A percentile compares a stretch with the other conserved stretches of the same genome.
Conservation (phyloP, 305 asterid genomes). For the Fraxinus paxiana region DNA sequence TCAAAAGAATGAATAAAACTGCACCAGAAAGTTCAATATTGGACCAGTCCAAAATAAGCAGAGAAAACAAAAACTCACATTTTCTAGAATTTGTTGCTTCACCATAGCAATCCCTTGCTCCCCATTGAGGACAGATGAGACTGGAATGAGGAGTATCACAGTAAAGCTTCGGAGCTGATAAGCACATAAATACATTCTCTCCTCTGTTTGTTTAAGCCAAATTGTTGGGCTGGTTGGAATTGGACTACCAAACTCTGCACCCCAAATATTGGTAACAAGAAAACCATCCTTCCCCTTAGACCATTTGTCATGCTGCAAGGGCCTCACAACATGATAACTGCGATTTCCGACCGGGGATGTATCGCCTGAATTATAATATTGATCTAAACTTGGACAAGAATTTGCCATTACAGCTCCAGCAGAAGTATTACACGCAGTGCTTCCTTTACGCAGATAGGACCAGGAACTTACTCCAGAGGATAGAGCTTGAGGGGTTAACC, state of each 20-base stretch:
- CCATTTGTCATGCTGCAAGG: conserved; percentile 81
- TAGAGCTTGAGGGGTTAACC: conserved; percentile 79
- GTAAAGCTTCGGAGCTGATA: conserved; percentile 83
- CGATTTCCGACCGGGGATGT: conserved; percentile 48
- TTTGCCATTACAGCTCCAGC: conserved; percentile 48
- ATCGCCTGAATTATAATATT: conserved; percentile 47
- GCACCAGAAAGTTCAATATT: conserved; percentile 1
- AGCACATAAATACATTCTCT: conserved; percentile 73
- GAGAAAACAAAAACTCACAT: conserved; percentile 41
- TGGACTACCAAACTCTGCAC: conserved; percentile 54
- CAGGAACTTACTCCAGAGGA: conserved; percentile 68
- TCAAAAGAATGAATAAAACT: not conserved
- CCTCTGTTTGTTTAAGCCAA: conserved; percentile 72
- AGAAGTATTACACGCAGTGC: conserved; percentile 46
- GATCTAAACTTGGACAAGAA: conserved; percentile 46
- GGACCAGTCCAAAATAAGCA: conserved; percentile 4
- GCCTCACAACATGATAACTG: conserved; percentile 68
- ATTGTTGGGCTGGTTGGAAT: conserved; percentile 57
- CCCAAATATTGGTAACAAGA: conserved; percentile 78
- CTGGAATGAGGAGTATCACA: conserved; percentile 68
- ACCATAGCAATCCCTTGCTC: conserved; percentile 69
- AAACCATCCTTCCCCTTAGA: conserved; percentile 81
- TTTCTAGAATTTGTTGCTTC: conserved; percentile 77
- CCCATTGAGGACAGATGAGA: conserved; percentile 59
- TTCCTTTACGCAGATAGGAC: conserved; percentile 61